Percentiles rank a stretch among this genome's conserved stretches.
These are phyloP conservation scores for Chaetomium globosum DNA, from an alignment of 2,329 filamentous ascomycete species.

Conservation along the genomic window DNA sequence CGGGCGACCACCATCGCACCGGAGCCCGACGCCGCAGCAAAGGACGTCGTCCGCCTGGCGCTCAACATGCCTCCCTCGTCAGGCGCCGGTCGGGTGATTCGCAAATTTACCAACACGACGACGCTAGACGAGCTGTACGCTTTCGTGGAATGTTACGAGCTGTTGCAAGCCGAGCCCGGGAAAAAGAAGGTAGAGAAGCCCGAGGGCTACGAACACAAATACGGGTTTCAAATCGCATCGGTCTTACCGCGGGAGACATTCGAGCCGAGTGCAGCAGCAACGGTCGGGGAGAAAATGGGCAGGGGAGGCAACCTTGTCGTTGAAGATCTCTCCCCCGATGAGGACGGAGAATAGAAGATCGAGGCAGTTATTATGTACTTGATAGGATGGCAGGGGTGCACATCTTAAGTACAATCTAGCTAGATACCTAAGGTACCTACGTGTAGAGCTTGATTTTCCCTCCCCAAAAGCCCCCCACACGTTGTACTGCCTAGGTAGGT, in stretches of 20 bases:
- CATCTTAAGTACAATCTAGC: not conserved
- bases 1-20: slow-evolving; percentile 66
- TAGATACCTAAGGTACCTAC: no score
- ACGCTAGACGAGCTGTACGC: slow-evolving; percentile 89
- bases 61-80: slow-evolving; percentile 62
- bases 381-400: not conserved
- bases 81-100: slow-evolving; percentile 73
- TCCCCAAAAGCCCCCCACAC: not conserved
- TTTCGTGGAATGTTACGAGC: slow-evolving; percentile 87
- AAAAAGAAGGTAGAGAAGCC: slow-evolving; percentile 55
- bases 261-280: slow-evolving; percentile 66
- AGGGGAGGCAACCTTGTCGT: slow-evolving; percentile 87
- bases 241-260: slow-evolving; percentile 84
- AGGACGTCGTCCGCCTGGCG: slow-evolving; percentile 72
- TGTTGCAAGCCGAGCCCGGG: slow-evolving; percentile 51
- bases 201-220: slow-evolving; percentile 74
- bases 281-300: slow-evolving; percentile 73
- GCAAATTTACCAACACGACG: slow-evolving; percentile 70
- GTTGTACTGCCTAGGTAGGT: not conserved
- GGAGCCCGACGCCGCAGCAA: slow-evolving; percentile 66
- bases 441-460: not conserved
- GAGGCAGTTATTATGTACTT: no score
- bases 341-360: slow-evolving; percentile 30
- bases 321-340: slow-evolving; percentile 58
- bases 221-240: slow-evolving; percentile 81